These are phyloP conservation scores for Emericellopsis atlantica DNA, from an alignment of 2,329 filamentous ascomycete species.

Conservation along the genomic window DNA sequence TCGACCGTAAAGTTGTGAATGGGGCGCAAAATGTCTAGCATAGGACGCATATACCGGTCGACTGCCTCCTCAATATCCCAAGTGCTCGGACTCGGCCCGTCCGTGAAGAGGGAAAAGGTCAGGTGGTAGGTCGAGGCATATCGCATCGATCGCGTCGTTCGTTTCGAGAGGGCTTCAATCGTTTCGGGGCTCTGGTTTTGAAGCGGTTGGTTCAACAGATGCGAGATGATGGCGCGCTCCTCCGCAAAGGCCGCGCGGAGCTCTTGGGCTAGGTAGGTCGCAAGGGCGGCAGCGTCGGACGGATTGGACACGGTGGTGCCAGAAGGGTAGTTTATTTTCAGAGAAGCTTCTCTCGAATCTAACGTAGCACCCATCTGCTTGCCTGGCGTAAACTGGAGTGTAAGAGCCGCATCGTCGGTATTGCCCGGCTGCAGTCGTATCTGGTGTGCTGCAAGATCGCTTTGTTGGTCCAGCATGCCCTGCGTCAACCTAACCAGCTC, in stretches of 20 bases:
- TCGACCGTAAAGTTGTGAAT: constrained; percentile 96
- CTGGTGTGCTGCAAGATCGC: constrained; percentile 76
- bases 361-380: constrained; percentile 49
- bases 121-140: constrained; percentile 91
- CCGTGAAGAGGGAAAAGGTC: constrained; percentile 89
- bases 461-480: constrained; percentile 72
- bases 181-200: constrained; percentile 35
- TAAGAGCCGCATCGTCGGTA: constrained; percentile 40
- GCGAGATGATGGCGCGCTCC: constrained; percentile 76
- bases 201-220: constrained; percentile 51
- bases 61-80: constrained; percentile 87
- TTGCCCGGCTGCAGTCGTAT: constrained; percentile 39
- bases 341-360: constrained; percentile 54
- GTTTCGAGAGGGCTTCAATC: constrained; percentile 47
- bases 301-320: constrained; percentile 54
- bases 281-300: constrained; percentile 60
- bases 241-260: constrained; percentile 71
- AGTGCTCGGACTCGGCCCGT: constrained; percentile 61
- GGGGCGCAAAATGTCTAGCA: constrained; percentile 64
- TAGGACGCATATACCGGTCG: constrained; percentile 66
- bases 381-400: constrained; percentile 56
- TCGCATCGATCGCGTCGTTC: constrained; percentile 75
- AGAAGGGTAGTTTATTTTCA: constrained; percentile 67
- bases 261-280: constrained; percentile 66
- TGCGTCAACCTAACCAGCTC: constrained; percentile 71